Evolutionary conservation across 768 basidiomycete genomes (phyloP).

Genomic region (Suillus alpinus): DNA sequence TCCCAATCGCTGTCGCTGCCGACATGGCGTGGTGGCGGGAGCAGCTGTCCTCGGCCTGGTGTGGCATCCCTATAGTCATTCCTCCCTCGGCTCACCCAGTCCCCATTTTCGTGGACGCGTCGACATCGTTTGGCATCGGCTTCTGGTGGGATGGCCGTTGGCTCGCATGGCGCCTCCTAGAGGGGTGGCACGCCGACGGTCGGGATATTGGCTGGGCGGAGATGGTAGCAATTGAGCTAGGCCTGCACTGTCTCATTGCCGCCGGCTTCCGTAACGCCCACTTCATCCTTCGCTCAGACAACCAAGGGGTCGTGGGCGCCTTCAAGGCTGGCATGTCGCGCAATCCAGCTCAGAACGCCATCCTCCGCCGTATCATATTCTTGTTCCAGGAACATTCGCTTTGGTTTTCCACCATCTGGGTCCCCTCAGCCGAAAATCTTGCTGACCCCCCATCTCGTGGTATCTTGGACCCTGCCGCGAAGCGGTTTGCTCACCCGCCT

Average conservation of each 20-base stretch:
- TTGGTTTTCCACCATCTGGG: not conserved
- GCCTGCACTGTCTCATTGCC: slow-evolving; percentile 29
- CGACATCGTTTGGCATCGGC: slow-evolving; percentile 38
- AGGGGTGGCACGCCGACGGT: slow-evolving; percentile 26
- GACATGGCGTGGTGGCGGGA: slow-evolving; percentile 31
- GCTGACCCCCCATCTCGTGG: not conserved
- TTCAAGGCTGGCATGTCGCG: too few species aligned
- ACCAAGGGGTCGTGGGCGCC: slow-evolving; percentile 33
- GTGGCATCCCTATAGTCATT: not conserved
- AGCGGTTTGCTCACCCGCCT: too few species aligned
- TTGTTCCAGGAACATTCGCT: slow-evolving; percentile 1
- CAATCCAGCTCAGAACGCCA: not conserved
- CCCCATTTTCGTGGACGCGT: slow-evolving; percentile 39
- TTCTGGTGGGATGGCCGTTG: slow-evolving; percentile 32
- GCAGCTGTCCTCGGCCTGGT: slow-evolving; percentile 4
- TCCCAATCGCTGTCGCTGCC: slow-evolving; percentile 12
- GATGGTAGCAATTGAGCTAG: slow-evolving; percentile 42
- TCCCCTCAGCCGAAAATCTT: not conserved
- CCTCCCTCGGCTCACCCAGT: not conserved
- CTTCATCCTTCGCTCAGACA: slow-evolving; percentile 38
- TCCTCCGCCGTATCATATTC: not conserved
- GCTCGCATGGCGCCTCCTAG: slow-evolving; percentile 36
- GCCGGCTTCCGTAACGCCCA: slow-evolving; percentile 18
- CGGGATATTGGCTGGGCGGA: slow-evolving; percentile 44
- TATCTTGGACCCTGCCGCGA: too few species aligned